A percentile compares a stretch with the other conserved stretches of the same genome.
phyloP scores from a whole-genome alignment of 345 rosid species.

The Euphorbia lathyris region DNA sequence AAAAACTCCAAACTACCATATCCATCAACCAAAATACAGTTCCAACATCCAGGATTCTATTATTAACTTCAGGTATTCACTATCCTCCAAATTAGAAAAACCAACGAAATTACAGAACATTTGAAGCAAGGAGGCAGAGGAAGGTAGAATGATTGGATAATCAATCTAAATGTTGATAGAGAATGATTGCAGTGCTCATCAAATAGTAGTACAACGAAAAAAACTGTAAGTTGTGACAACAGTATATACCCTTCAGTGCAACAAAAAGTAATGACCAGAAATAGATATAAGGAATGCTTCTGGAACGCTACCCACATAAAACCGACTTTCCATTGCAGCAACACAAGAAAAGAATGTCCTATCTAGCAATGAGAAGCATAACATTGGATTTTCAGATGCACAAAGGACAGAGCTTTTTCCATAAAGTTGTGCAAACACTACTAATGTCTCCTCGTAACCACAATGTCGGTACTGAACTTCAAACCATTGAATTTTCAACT shows the following conservation, averaged over 20 bases:
- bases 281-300: neutral
- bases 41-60: conserved; percentile 9
- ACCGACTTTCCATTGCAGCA: conserved; percentile 15
- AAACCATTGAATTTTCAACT: neutral
- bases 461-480: neutral
- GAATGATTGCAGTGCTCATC: neutral
- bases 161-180: conserved; percentile 2
- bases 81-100: neutral
- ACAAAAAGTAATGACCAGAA: neutral
- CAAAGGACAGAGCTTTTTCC: neutral
- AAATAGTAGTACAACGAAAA: neutral
- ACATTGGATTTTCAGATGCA: neutral
- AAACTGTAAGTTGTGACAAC: neutral
- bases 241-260: conserved; percentile 11
- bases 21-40: conserved; percentile 5
- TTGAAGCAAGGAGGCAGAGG: neutral
- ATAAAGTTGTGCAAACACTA: neutral
- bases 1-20: conserved; percentile 12
- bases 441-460: neutral
- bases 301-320: conserved; percentile 13
- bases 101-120: neutral
- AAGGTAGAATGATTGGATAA: neutral
- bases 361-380: conserved; percentile 8
- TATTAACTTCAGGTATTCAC: neutral
- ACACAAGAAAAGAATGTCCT: neutral